Evolutionary conservation across 768 basidiomycete genomes (phyloP).

Genomic region (Kwoniella shandongensis): DNA sequence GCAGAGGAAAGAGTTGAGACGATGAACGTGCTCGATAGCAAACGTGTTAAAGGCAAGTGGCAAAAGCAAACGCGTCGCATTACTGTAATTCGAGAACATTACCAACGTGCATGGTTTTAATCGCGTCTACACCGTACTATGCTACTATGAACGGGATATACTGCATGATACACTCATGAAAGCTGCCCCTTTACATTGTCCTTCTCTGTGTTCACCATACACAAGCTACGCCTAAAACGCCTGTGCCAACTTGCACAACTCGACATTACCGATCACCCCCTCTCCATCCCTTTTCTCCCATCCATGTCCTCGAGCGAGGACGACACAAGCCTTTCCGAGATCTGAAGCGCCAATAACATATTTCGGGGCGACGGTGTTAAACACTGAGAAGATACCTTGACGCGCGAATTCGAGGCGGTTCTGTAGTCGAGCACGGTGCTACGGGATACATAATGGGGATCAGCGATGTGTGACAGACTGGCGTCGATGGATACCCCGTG

Average conservation of each 20-base stretch:
- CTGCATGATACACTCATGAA: no score
- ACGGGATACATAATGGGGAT: neutral
- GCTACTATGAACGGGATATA: no score
- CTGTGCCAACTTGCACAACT: slow-evolving; percentile 17
- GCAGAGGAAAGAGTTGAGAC: no score
- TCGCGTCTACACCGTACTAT: no score
- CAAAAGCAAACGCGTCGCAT: slow-evolving; percentile 12
- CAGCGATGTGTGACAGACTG: neutral
- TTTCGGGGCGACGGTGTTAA: slow-evolving; percentile 11
- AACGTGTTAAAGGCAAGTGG: slow-evolving; percentile 3
- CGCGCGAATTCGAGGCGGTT: no score
- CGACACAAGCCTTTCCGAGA: slow-evolving; percentile 16
- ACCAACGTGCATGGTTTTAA: no score
- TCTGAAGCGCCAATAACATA: slow-evolving; percentile 14
- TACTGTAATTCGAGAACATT: neutral
- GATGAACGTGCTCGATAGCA: no score
- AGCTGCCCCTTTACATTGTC: no score
- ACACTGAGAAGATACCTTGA: no score
- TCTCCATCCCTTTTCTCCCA: slow-evolving; percentile 23
- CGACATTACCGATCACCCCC: slow-evolving; percentile 23
- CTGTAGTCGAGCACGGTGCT: slow-evolving; percentile 12
- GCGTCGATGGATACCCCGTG: neutral
- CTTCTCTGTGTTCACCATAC: no score
- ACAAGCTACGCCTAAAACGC: no score
- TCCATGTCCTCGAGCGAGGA: slow-evolving; percentile 14